Percentiles rank a stretch among this genome's conserved stretches.
Conservation (phyloP, 2,329 filamentous ascomycete species). For the Diaporthe batatas region DNA sequence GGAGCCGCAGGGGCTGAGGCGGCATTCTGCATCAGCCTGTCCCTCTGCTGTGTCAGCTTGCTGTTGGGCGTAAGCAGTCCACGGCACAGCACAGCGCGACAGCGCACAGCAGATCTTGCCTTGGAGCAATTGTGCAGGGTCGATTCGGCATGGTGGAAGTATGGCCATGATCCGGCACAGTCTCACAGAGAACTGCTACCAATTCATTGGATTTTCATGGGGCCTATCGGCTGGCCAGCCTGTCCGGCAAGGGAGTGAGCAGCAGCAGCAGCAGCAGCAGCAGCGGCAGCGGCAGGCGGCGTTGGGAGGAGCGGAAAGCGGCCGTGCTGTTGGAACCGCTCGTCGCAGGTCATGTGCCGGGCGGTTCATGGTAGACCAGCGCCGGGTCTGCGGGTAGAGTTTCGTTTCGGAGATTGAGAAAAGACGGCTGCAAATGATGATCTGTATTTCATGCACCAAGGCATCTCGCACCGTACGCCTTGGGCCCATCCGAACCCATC, state of each 20-base stretch:
- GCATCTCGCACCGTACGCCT: conserved; percentile 12
- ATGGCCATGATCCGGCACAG: too few relatives aligned
- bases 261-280: not conserved
- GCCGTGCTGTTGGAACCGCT: conserved; percentile 1
- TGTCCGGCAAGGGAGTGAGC: conserved; percentile 21
- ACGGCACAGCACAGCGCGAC: not conserved
- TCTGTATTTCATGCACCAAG: conserved; percentile 12
- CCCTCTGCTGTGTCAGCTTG: conserved; percentile 6
- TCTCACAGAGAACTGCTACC: not conserved
- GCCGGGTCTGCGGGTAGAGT: not conserved
- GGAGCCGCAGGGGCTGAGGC: conserved; percentile 1
- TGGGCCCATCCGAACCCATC: conserved; percentile 15
- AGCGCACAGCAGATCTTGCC: not conserved
- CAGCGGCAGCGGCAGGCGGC: not conserved
- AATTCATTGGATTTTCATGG: not conserved
- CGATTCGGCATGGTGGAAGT: not conserved
- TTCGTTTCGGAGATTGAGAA: conserved; percentile 1
- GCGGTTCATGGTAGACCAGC: not conserved
- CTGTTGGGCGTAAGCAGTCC: not conserved
- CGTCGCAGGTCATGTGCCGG: conserved; percentile 8
- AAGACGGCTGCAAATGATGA: conserved; percentile 6
- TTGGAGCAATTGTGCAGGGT: not conserved
- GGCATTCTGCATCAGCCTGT: conserved; percentile 8
- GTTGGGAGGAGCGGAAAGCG: conserved; percentile 25
- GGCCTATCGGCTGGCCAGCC: not conserved